These are phyloP conservation scores for Kwoniella newhampshirensis DNA, from an alignment of 768 basidiomycete genomes.

Conservation along the genomic window DNA sequence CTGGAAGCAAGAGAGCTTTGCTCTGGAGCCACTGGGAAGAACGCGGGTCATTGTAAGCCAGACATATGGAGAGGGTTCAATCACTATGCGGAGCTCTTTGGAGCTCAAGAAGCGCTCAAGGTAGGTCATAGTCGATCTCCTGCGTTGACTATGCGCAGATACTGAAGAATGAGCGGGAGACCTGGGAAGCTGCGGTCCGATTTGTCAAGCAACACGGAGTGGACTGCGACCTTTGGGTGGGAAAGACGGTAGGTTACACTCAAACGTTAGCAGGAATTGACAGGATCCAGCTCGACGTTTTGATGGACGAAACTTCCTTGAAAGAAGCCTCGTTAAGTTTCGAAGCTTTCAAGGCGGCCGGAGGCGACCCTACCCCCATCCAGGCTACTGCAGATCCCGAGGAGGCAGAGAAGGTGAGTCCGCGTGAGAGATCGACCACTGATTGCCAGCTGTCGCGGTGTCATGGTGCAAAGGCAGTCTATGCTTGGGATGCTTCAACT, in stretches of 20 bases:
- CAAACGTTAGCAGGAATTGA: not conserved
- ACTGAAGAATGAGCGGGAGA: conserved; percentile 31
- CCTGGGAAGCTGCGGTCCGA: conserved; percentile 20
- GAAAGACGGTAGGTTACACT: conserved; percentile 26
- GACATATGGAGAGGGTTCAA: conserved; percentile 29
- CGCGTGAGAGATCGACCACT: not conserved
- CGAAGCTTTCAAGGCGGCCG: conserved; percentile 46
- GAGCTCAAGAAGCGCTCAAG: conserved; percentile 26
- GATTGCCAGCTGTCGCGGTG: conserved; percentile 2
- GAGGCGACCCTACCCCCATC: conserved; percentile 42
- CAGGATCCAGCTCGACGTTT: conserved; percentile 29
- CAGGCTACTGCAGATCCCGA: conserved; percentile 38
- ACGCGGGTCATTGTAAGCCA: conserved; percentile 47
- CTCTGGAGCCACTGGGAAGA: conserved; percentile 64
- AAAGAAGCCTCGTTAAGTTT: conserved; percentile 27
- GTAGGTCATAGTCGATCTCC: conserved; percentile 5
- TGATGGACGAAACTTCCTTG: conserved; percentile 32
- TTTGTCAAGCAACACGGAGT: conserved; percentile 27
- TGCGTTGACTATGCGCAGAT: conserved; percentile 5
- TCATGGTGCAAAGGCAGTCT: conserved; percentile 14
- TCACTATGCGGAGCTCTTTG: conserved; percentile 24
- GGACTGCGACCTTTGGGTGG: conserved; percentile 40
- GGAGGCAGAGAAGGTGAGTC: conserved; percentile 40
- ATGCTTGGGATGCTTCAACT: conserved; percentile 28
- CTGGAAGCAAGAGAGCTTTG: conserved; percentile 72